These are phyloP conservation scores for Paramarasmius palmivorus DNA, from an alignment of 1,284 basidiomycete genomes.

Conservation along the genomic window DNA sequence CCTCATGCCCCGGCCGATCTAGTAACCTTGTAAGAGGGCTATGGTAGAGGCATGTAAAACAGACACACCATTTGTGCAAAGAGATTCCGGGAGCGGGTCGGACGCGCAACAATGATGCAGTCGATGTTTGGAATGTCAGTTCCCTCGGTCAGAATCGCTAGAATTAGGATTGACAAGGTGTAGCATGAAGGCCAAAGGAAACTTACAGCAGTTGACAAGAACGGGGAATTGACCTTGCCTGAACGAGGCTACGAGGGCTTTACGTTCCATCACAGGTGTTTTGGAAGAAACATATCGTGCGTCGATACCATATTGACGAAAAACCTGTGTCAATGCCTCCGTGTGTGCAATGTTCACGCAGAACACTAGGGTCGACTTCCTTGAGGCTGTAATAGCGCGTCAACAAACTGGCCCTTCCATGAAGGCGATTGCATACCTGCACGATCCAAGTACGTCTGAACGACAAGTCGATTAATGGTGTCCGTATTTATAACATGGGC, in stretches of 20 bases:
- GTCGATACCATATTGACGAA: slow-evolving; percentile 80
- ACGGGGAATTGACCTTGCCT: slow-evolving; percentile 79
- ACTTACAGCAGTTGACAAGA: slow-evolving; percentile 86
- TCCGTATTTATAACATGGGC: slow-evolving; percentile 80
- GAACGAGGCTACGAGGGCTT: slow-evolving; percentile 70
- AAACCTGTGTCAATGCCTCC: slow-evolving; percentile 71
- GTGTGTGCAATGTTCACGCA: slow-evolving; percentile 89
- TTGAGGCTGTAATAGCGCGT: slow-evolving; percentile 39
- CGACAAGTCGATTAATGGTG: slow-evolving; percentile 74
- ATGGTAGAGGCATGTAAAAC: neutral
- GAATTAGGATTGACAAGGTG: neutral
- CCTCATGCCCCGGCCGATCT: slow-evolving; percentile 94
- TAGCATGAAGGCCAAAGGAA: neutral
- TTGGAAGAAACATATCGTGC: slow-evolving; percentile 80
- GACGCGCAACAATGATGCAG: slow-evolving; percentile 84
- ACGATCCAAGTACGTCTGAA: slow-evolving; percentile 81
- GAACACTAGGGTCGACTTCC: slow-evolving; percentile 90
- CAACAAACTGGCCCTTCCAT: neutral
- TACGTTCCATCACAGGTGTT: slow-evolving; percentile 70
- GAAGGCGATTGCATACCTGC: slow-evolving; percentile 50
- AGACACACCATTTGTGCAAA: slow-evolving; percentile 87
- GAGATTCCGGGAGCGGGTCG: slow-evolving; percentile 86
- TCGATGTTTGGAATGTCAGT: slow-evolving; percentile 92
- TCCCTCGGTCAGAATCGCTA: slow-evolving; percentile 90
- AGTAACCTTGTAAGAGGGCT: slow-evolving; percentile 3